Evolutionary conservation across 2,329 filamentous ascomycete genomes (phyloP).

Genomic region (Calonectria naviculata): DNA sequence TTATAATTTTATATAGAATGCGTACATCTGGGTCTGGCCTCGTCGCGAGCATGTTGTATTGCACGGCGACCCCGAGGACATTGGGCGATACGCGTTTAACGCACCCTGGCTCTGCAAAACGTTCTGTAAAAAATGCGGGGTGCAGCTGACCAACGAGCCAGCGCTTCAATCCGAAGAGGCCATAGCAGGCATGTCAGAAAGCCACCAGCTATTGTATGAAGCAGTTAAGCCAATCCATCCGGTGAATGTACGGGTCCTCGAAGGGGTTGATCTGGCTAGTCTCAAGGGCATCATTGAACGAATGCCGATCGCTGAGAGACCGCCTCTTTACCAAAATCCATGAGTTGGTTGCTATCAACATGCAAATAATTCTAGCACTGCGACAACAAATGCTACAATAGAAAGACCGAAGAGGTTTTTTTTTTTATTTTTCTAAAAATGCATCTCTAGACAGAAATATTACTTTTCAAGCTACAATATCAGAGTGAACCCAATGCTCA

Average conservation of each 20-base stretch:
- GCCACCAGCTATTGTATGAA: slow-evolving; percentile 29
- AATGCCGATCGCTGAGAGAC: background rate
- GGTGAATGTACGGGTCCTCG: slow-evolving; percentile 51
- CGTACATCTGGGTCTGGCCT: slow-evolving; percentile 58
- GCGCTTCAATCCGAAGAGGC: slow-evolving; percentile 48
- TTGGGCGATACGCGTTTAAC: slow-evolving; percentile 52
- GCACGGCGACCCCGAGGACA: slow-evolving; percentile 50
- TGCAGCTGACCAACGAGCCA: slow-evolving; percentile 50
- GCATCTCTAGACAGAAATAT: too few species aligned
- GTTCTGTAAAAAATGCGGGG: slow-evolving; percentile 62
- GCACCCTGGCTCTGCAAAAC: slow-evolving; percentile 48
- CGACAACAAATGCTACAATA: background rate
- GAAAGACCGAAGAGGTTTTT: background rate
- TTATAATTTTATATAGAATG: slow-evolving; percentile 47
- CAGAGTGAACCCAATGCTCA: too few species aligned
- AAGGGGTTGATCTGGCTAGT: slow-evolving; percentile 6
- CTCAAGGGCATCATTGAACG: slow-evolving; percentile 6
- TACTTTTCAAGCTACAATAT: too few species aligned
- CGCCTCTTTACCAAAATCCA: background rate
- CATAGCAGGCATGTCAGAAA: slow-evolving; percentile 45
- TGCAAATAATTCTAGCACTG: background rate
- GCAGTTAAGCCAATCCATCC: slow-evolving; percentile 32
- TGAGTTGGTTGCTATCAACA: background rate
- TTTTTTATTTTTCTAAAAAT: background rate
- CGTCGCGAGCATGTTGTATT: slow-evolving; percentile 51